phyloP scores from a whole-genome alignment of 306 rosid species.

The Rubus parviflorus region DNA sequence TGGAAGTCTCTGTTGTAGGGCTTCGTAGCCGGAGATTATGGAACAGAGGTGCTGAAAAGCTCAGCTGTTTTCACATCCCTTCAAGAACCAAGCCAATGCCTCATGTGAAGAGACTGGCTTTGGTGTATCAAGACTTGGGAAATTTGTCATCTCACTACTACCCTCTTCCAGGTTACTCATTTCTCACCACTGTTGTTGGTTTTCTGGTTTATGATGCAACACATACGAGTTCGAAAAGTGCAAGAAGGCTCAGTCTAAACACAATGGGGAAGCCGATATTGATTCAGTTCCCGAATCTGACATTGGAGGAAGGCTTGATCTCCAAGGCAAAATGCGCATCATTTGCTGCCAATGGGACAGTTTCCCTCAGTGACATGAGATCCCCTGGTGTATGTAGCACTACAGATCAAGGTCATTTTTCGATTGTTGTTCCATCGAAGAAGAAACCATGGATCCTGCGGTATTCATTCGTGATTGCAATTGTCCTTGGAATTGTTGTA shows the following conservation, averaged over 20 bases:
- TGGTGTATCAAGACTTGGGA: constrained; percentile 68
- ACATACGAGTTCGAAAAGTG: constrained; percentile 38
- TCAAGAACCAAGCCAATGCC: constrained; percentile 67
- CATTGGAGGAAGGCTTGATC: constrained; percentile 22
- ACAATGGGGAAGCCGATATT: constrained; percentile 60
- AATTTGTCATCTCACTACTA: constrained; percentile 71
- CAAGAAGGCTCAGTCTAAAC: constrained; percentile 47
- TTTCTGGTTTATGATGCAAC: constrained; percentile 81
- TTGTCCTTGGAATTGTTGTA: constrained; percentile 47
- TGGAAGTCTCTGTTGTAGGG: constrained; percentile 60
- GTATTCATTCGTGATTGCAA: constrained; percentile 58
- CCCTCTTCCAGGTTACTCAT: constrained; percentile 53
- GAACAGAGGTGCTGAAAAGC: constrained; percentile 74
- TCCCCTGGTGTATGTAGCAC: constrained; percentile 47
- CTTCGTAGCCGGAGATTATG: constrained; percentile 72
- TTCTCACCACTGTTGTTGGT: constrained; percentile 69
- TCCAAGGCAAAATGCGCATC: constrained; percentile 51
- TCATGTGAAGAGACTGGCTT: constrained; percentile 67
- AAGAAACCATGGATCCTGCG: constrained; percentile 32
- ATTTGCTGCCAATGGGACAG: constrained; percentile 52
- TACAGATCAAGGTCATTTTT: constrained; percentile 62
- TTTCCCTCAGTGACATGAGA: constrained; percentile 50
- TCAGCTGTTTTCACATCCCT: constrained; percentile 65
- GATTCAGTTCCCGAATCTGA: constrained; percentile 47
- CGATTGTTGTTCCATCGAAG: constrained; percentile 47